A percentile compares a stretch with the other conserved stretches of the same genome.
Conservation (phyloP, 106 monocot genomes). For the Allium sativum region DNA sequence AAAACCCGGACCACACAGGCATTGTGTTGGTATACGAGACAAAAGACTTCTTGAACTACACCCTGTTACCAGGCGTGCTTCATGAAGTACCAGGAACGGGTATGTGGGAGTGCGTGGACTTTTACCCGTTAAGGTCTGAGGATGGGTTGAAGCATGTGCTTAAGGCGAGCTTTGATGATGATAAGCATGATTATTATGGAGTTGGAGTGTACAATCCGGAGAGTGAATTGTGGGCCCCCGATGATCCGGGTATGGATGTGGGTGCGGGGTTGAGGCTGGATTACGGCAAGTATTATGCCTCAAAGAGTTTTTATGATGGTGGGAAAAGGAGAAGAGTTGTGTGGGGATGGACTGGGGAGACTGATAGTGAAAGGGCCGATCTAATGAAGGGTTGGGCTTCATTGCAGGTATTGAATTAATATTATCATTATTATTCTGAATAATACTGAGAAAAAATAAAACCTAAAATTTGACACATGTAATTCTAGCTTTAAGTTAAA, state of each 20-base stretch:
- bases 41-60: slow-evolving; percentile 51
- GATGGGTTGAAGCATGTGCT: slow-evolving; percentile 36
- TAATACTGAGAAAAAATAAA: too few species aligned
- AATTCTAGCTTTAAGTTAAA: too few species aligned
- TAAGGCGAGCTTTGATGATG: slow-evolving; percentile 65
- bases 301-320: slow-evolving; percentile 57
- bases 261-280: slow-evolving; percentile 50
- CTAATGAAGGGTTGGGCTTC: slow-evolving; percentile 64
- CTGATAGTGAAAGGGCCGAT: slow-evolving; percentile 52
- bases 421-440: too few species aligned
- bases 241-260: slow-evolving; percentile 33
- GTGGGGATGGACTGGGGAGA: slow-evolving; percentile 65
- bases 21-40: slow-evolving; percentile 54
- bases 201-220: slow-evolving; percentile 28
- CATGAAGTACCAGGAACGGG: slow-evolving; percentile 44
- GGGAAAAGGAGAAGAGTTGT: slow-evolving; percentile 32
- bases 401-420: slow-evolving; percentile 19
- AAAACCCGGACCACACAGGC: slow-evolving; percentile 23
- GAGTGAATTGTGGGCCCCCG: slow-evolving; percentile 29
- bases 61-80: slow-evolving; percentile 35
- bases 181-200: slow-evolving; percentile 48
- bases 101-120: slow-evolving; percentile 84
- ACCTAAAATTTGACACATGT: too few species aligned
- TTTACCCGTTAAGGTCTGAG: slow-evolving; percentile 39
- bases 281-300: slow-evolving; percentile 60